Base-by-base conservation (phyloP, 352 stramenopile species). In the Globisporangium carolinianum region DNA sequence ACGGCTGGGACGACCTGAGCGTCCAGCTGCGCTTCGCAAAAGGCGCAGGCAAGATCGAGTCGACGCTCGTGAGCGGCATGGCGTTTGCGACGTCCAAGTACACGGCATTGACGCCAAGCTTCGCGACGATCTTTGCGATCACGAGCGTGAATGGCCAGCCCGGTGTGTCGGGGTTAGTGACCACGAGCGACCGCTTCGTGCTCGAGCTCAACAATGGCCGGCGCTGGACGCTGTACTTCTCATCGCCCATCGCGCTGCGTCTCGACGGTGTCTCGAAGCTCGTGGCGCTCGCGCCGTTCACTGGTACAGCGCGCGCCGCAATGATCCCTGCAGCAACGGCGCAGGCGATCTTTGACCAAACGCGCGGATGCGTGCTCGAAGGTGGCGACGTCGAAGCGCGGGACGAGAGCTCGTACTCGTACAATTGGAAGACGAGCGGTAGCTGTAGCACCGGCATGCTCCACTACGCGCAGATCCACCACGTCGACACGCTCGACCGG, bases 191-290 rank as follows among this genome's bases (percentile, higher is more conserved):
- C 43, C 79, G 75, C 39, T 86, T 79, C 51, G 68, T 83, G 12
- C 17, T 91, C 17, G 58, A 66, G 58, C 69, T 88, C 52, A 55
- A 69, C 58, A 86, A 76, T 59, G 67, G 67, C 11, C 68, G 70
- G 52, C 75, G 53, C 5, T 91, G 80, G 80, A 75, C 72, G 24
- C 53, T 91, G 10, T 91, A 88, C 64, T 71, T 76, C 35, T 71
- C 64, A 1, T 54, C 61, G 2, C 55, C 59, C 32, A 63, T 79
- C 51, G 64, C 66, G 24, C 57, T 86, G 36, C 52, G 62, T 38
- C 68, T 79, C 12, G 66, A 74, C 24, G 68, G 71, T 11, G 59
- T 68, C 15, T 73, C 68, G 5, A 67, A 55, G 17, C 72, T 85
- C 9, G 51, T 69, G 1, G 76, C 69, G 52, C 51, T 66, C 41